Conservation (phyloP, 352 stramenopile genomes). For the Phytophthora pini region DNA sequence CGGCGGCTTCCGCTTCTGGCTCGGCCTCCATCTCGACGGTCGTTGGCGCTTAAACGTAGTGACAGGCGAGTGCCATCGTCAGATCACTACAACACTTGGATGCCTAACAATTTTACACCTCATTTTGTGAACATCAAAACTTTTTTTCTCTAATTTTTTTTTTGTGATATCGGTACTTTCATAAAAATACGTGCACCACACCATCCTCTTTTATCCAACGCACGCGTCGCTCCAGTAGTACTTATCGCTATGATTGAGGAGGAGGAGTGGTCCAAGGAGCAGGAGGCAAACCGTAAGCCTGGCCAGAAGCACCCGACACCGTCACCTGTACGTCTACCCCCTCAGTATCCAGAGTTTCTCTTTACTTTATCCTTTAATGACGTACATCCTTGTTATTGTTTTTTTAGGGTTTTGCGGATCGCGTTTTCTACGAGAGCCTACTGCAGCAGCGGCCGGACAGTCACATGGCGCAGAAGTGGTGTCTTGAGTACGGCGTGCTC, state of each 20-base stretch:
- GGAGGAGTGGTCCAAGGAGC: conserved; percentile 91
- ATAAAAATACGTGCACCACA: conserved; percentile 3
- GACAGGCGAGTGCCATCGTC: no score
- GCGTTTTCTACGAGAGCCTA: conserved; percentile 92
- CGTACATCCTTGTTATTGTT: background rate
- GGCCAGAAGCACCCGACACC: conserved; percentile 90
- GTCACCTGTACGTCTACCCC: conserved; percentile 58
- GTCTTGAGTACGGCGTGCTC: conserved; percentile 90
- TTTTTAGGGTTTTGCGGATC: conserved; percentile 80
- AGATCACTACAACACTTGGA: no score
- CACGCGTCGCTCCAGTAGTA: background rate
- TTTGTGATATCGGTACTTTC: no score
- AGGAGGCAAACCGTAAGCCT: conserved; percentile 88
- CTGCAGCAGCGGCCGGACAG: conserved; percentile 85
- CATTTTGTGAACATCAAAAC: no score
- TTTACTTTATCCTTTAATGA: background rate
- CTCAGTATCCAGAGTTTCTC: background rate
- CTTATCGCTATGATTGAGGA: conserved; percentile 68
- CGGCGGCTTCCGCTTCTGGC: background rate
- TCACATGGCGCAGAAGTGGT: conserved; percentile 91
- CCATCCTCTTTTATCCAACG: background rate
- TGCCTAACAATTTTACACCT: no score
- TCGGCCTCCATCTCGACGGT: background rate
- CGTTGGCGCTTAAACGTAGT: background rate
- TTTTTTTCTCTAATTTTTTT: no score